Conservation (phyloP, 495 filamentous ascomycete species). For the Xylaria sp. region DNA sequence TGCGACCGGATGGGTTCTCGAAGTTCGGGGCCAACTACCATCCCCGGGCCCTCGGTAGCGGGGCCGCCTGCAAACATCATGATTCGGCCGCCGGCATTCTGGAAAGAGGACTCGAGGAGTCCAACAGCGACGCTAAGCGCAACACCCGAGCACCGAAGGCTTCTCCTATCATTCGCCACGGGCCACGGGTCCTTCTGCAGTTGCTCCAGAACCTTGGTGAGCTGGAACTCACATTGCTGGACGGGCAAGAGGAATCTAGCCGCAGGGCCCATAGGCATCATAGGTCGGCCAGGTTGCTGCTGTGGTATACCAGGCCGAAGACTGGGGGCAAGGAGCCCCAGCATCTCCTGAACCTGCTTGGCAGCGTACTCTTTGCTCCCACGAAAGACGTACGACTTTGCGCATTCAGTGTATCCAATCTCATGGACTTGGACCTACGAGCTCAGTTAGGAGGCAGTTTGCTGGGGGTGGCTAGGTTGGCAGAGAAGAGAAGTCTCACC, state of each 20-base stretch:
- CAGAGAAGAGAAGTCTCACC: conserved; percentile 57
- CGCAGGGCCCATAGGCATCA: conserved; percentile 76
- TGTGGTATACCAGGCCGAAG: conserved; percentile 80
- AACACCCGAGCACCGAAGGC: conserved; percentile 92
- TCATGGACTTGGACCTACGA: conserved; percentile 92
- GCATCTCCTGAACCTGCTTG: conserved; percentile 99
- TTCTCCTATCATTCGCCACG: conserved; percentile 90
- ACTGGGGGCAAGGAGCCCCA: conserved; percentile 74
- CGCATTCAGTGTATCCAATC: conserved; percentile 96
- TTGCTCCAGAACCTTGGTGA: conserved; percentile 96
- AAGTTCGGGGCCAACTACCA: conserved; percentile 97
- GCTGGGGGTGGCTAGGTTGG: neutral
- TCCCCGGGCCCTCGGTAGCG: conserved; percentile 93
- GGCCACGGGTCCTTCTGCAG: conserved; percentile 99
- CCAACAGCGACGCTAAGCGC: conserved; percentile 95
- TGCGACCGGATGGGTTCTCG: conserved; percentile 97
- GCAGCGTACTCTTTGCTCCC: conserved; percentile 96
- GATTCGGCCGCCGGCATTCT: conserved; percentile 91
- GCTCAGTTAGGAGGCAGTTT: conserved; percentile 42
- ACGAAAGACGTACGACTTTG: conserved; percentile 99
- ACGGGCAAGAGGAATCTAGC: conserved; percentile 94
- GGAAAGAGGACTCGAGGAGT: conserved; percentile 90
- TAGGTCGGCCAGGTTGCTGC: conserved; percentile 72
- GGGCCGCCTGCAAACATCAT: conserved; percentile 98
- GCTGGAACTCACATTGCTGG: conserved; percentile 96